Evolutionary conservation across 225 moss, liverwort and hornwort species (phyloP).

Genomic region (Climacium dendroides): DNA sequence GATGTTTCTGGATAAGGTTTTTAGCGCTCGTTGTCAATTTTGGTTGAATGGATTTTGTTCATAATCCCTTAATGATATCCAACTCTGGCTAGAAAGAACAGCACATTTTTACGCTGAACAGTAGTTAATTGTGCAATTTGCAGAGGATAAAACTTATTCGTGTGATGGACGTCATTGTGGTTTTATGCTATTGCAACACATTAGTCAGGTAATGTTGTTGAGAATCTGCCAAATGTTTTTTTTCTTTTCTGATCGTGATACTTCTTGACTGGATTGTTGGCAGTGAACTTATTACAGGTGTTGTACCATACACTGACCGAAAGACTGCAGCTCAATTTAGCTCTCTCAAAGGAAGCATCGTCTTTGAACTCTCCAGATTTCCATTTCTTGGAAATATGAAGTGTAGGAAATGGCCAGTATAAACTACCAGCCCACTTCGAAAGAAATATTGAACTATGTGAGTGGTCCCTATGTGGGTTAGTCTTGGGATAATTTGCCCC

Average conservation of each 20-base stretch:
- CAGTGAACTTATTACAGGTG: conserved; percentile 67
- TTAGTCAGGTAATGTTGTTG: too few relatives aligned
- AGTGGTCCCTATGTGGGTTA: not conserved
- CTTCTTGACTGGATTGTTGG: conserved; percentile 10
- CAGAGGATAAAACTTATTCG: too few relatives aligned
- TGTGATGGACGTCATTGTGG: too few relatives aligned
- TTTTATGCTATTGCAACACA: too few relatives aligned
- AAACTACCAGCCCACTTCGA: not conserved
- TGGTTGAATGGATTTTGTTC: not conserved
- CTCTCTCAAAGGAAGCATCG: not conserved
- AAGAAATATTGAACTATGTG: not conserved
- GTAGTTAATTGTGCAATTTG: too few relatives aligned
- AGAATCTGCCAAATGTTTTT: not conserved
- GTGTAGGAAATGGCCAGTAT: not conserved
- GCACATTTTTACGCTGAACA: too few relatives aligned
- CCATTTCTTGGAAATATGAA: not conserved
- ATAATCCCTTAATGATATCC: too few relatives aligned
- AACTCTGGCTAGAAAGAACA: not conserved
- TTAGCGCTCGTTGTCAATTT: not conserved
- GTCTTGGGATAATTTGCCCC: too few relatives aligned
- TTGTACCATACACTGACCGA: conserved; percentile 58
- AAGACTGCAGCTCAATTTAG: conserved; percentile 59
- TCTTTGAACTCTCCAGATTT: not conserved
- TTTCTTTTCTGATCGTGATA: not conserved
- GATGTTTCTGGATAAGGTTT: not conserved